Conservation (phyloP, 2,329 filamentous ascomycete species). For the Penicillium sp. region DNA sequence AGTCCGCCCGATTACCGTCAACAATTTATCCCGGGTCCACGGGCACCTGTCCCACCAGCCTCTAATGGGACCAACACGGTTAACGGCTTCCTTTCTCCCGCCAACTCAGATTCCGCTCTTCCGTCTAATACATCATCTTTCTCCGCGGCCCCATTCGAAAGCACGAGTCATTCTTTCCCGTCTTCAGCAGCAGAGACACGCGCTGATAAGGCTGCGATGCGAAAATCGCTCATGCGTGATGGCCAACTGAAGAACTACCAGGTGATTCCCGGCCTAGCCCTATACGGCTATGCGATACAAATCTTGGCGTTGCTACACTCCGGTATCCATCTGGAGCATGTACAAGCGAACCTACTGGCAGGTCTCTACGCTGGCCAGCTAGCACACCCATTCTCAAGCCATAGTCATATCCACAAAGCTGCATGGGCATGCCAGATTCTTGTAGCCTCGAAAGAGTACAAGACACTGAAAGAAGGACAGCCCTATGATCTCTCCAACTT, state of each 20-base stretch:
- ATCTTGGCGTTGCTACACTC: conserved; percentile 83
- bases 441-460: conserved; percentile 60
- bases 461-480: conserved; percentile 32
- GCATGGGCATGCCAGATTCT: conserved; percentile 70
- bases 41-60: conserved; percentile 7
- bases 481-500: conserved; percentile 68
- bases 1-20: conserved; percentile 30
- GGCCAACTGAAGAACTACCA: conserved; percentile 69
- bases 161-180: conserved; percentile 21
- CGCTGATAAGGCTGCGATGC: background rate
- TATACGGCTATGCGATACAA: conserved; percentile 83
- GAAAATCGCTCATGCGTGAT: background rate
- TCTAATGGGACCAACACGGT: conserved; percentile 10
- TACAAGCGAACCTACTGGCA: conserved; percentile 82
- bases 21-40: conserved; percentile 33
- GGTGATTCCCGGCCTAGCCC: conserved; percentile 84
- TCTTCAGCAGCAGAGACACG: conserved; percentile 14
- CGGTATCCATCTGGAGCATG: conserved; percentile 78
- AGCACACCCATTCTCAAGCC: conserved; percentile 84
- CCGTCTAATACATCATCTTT: conserved; percentile 28
- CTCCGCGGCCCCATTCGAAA: conserved; percentile 14
- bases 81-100: conserved; percentile 32
- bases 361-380: conserved; percentile 89
- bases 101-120: conserved; percentile 29
- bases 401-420: conserved; percentile 67